Evolutionary conservation across 2,329 filamentous ascomycete species (phyloP), one percentile per base, ranked within the genome.

Genomic region (Shiraia sp.): DNA sequence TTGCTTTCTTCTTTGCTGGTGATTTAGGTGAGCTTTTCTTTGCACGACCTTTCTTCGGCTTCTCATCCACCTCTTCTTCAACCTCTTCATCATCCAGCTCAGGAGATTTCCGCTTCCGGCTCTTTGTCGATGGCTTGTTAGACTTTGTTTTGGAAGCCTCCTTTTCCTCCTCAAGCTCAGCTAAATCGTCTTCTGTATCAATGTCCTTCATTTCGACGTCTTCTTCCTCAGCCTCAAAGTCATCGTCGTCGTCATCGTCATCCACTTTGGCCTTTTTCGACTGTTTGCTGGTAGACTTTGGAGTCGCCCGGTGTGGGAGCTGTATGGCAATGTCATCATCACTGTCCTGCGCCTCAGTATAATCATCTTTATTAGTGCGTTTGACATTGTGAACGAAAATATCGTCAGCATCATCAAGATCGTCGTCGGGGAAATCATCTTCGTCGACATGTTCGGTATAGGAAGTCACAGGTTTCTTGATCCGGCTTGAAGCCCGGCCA

Each of bases 321-420:
- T 57, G 44, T 30, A 68, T 47, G 2, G 59, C 53, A 5, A 58
- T 17, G 24, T 57, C 57, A 31, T 67, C 61, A 4, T 68, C 61
- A 36, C 59, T 65, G 8, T 56, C 57, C 62, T 39, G 47, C 6
- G 36, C 47, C 33, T 89, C 83, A 23, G 90, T 86, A 40, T 93
- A 89, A 32, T 85, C 86, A 31, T 77, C 78, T 44, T 81, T 88
- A 42, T 79, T 82, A 31, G 80, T 74, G 33, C 79, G 79, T 62
- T 83, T 86, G 24, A 79, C 79, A 51, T 88, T 83, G 3, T 86
- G 85, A 10, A 85, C 87, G 68, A 91, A 91, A 14, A 96, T 90
- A 56, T 96, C 91, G 51, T 90, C 87, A n/a, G 81, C 86, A 3
- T 71, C 78, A 31, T 81, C 85, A 31, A 70, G 62, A 33, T 74